Conservation (phyloP, 106 monocot species). For the Vanilla planifolia region DNA sequence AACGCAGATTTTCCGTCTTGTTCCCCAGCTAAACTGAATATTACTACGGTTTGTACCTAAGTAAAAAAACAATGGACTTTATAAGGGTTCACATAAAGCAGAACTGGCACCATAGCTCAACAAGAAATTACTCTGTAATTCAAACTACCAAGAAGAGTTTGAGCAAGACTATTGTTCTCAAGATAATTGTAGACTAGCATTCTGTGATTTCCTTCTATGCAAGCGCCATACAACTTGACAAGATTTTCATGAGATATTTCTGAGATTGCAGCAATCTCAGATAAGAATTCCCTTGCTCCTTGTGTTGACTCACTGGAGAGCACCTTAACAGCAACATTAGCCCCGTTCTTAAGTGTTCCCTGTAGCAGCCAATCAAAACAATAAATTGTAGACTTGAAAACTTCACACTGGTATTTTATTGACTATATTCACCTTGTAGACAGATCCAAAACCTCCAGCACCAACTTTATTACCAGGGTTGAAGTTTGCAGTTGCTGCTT, state of each 20-base stretch:
- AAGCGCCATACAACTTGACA: slow-evolving; percentile 47
- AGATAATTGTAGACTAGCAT: slow-evolving; percentile 57
- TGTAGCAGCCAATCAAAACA: slow-evolving; percentile 10
- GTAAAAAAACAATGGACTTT: neutral
- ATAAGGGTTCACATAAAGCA: neutral
- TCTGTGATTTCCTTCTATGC: slow-evolving; percentile 40
- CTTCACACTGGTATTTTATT: neutral
- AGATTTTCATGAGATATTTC: slow-evolving; percentile 47
- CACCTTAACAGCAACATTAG: slow-evolving; percentile 43
- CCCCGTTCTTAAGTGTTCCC: slow-evolving; percentile 53
- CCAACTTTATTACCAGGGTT: slow-evolving; percentile 41
- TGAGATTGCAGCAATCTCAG: slow-evolving; percentile 42
- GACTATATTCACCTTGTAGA: slow-evolving; percentile 36
- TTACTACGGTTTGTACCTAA: slow-evolving; percentile 35
- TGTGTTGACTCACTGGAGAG: slow-evolving; percentile 59
- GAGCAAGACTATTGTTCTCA: slow-evolving; percentile 56
- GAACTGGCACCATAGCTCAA: no score
- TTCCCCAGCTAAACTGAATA: slow-evolving; percentile 59
- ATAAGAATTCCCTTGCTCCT: slow-evolving; percentile 45
- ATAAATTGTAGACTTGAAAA: neutral
- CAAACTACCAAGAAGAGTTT: slow-evolving; percentile 49
- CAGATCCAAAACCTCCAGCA: slow-evolving; percentile 56
- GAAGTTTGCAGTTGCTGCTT: slow-evolving; percentile 37
- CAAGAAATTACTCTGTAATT: neutral
- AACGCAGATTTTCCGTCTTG: slow-evolving; percentile 47